These are phyloP conservation scores for Kurtzmaniella quercitrusa DNA, from an alignment of 1,139 yeast species.

Conservation along the genomic window DNA sequence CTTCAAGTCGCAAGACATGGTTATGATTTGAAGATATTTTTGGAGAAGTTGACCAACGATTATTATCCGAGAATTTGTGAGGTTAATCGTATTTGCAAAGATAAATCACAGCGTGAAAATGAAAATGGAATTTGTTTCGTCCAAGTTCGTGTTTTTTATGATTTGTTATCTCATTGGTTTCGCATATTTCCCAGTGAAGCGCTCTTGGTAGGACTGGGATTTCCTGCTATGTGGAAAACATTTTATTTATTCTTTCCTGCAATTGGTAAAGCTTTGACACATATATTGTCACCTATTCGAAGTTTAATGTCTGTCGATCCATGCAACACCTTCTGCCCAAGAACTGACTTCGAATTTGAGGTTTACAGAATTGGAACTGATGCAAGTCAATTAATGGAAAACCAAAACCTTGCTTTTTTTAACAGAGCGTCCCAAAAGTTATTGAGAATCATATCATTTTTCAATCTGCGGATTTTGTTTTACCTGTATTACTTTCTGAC, in stretches of 20 bases:
- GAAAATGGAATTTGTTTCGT: constrained; percentile 17
- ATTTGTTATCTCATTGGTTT: constrained; percentile 33
- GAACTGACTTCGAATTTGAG: constrained; percentile 25
- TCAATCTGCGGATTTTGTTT: constrained; percentile 24
- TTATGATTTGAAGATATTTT: constrained; percentile 27
- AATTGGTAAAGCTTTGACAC: constrained; percentile 30
- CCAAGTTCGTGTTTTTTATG: constrained; percentile 27
- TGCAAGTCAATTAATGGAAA: not conserved
- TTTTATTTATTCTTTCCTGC: constrained; percentile 33
- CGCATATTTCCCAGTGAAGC: constrained; percentile 33
- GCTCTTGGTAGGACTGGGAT: constrained; percentile 24
- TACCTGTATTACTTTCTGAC: constrained; percentile 24
- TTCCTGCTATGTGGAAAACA: constrained; percentile 29
- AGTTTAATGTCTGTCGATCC: constrained; percentile 35
- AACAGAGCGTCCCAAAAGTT: constrained; percentile 17
- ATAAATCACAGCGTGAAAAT: constrained; percentile 12
- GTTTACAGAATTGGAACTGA: constrained; percentile 17
- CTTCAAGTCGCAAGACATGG: constrained; percentile 12
- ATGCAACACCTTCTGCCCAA: constrained; percentile 28
- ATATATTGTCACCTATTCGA: constrained; percentile 32
- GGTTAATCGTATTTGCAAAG: constrained; percentile 23
- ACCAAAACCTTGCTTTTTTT: constrained; percentile 8
- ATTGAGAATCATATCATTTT: constrained; percentile 24
- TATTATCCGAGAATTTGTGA: constrained; percentile 24
- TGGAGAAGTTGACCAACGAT: constrained; percentile 23